Evolutionary conservation across 805 yeast species (phyloP).

Genomic region (Suhomyces prunicola): DNA sequence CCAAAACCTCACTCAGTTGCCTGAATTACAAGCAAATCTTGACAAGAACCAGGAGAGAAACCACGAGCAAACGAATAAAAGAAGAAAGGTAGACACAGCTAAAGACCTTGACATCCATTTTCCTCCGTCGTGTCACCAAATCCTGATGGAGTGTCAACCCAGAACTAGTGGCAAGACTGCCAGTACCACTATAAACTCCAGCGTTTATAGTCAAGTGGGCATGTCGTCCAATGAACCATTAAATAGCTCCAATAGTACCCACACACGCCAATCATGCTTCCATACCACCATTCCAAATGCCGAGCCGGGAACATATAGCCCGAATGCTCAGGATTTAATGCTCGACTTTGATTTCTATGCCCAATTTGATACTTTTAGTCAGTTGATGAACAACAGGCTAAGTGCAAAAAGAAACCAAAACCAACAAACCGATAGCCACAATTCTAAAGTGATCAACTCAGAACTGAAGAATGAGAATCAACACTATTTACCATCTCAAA

Average conservation of each 20-base stretch:
- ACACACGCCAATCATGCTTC: slow-evolving; percentile 43
- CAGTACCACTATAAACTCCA: not conserved
- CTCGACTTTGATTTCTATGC: slow-evolving; percentile 38
- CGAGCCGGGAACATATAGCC: slow-evolving; percentile 1
- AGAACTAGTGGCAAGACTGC: not conserved
- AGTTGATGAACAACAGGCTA: slow-evolving; percentile 7
- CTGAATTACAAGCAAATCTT: not conserved
- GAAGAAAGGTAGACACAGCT: slow-evolving; percentile 1
- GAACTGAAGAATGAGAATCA: not conserved
- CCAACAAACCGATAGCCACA: not conserved
- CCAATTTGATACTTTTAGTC: slow-evolving; percentile 32
- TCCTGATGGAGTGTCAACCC: not conserved
- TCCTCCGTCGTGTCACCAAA: slow-evolving; percentile 37
- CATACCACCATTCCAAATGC: slow-evolving; percentile 40
- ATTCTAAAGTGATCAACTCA: not conserved
- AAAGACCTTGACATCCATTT: slow-evolving; percentile 33
- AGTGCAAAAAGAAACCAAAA: not conserved
- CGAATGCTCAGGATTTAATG: slow-evolving; percentile 13
- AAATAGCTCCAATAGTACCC: slow-evolving; percentile 8
- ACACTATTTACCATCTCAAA: not conserved
- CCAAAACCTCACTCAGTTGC: slow-evolving; percentile 19
- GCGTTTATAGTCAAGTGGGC: not conserved
- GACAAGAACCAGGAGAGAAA: not conserved
- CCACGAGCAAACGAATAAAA: not conserved
- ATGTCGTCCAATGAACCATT: not conserved